Conservation (phyloP, 2,329 filamentous ascomycete genomes). For the Fusarium beomiforme region DNA sequence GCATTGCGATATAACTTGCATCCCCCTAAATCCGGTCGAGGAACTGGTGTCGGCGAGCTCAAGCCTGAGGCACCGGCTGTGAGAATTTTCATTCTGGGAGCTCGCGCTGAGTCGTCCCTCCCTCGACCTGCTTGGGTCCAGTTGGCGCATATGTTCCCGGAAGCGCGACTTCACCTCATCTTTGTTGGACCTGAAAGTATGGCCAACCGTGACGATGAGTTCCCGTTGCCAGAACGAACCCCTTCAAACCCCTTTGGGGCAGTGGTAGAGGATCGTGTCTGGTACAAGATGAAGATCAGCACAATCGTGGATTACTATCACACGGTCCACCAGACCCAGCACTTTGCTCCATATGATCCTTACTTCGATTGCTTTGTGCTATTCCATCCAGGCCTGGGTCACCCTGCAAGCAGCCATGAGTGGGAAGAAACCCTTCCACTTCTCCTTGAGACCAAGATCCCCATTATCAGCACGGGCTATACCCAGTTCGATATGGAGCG, state of each 20-base stretch:
- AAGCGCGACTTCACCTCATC: constrained; percentile 86
- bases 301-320: constrained; percentile 99
- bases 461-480: constrained; percentile 94
- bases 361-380: constrained; percentile 98
- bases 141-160: constrained; percentile 93
- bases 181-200: constrained; percentile 98
- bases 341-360: constrained; percentile 94
- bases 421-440: constrained; percentile 92
- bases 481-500: constrained; percentile 95
- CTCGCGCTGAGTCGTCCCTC: constrained; percentile 95
- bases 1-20: constrained; percentile 94
- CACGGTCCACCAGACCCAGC: constrained; percentile 88
- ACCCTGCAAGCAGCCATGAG: constrained; percentile 91
- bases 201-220: constrained; percentile 92
- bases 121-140: constrained; percentile 95
- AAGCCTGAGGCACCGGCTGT: constrained; percentile 87
- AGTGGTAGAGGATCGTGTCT: constrained; percentile 91
- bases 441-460: constrained; percentile 93
- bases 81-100: constrained; percentile 91
- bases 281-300: constrained; percentile 91
- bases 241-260: constrained; percentile 90
- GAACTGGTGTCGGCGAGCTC: constrained; percentile 78
- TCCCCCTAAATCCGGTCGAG: constrained; percentile 82
- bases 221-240: constrained; percentile 87
- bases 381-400: constrained; percentile 95